Conservation (phyloP, 225 moss, liverwort and hornwort genomes). For the Polytrichum commune region DNA sequence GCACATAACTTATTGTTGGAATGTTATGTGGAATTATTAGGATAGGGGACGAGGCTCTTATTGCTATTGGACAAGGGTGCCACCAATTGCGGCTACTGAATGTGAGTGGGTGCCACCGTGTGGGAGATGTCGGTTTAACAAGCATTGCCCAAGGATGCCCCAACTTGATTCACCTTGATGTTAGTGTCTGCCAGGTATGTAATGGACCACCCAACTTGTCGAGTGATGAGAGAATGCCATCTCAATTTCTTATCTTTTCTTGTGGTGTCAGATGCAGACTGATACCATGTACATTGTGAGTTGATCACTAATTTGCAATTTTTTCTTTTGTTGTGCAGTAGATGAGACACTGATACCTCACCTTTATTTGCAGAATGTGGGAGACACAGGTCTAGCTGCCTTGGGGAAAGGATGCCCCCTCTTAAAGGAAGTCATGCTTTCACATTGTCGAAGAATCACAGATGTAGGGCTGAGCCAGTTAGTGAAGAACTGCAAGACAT, state of each 20-base stretch:
- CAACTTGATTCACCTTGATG: constrained; percentile 57
- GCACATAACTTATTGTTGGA: background rate
- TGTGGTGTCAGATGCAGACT: too few species aligned
- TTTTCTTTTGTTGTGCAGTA: too few species aligned
- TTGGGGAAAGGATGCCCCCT: constrained; percentile 65
- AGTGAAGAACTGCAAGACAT: constrained; percentile 49
- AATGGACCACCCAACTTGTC: background rate
- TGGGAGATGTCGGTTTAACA: constrained; percentile 58
- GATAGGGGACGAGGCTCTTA: constrained; percentile 70
- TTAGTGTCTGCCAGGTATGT: constrained; percentile 71
- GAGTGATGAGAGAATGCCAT: too few species aligned
- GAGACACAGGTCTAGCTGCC: constrained; percentile 59
- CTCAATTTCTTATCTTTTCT: too few species aligned
- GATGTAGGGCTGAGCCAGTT: constrained; percentile 61
- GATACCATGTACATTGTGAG: too few species aligned
- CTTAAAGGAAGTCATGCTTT: constrained; percentile 72
- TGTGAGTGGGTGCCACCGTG: constrained; percentile 72
- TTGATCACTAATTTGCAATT: too few species aligned
- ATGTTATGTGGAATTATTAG: constrained; percentile 25
- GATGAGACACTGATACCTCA: too few species aligned
- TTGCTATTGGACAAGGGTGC: constrained; percentile 69
- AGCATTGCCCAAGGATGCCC: constrained; percentile 73
- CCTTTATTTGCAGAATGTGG: constrained; percentile 54
- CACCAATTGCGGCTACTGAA: constrained; percentile 60
- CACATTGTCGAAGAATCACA: constrained; percentile 62